A percentile compares a stretch with the other conserved stretches of the same genome.
Conservation (phyloP, 2,329 filamentous ascomycete genomes). For the Fusarium sp. region DNA sequence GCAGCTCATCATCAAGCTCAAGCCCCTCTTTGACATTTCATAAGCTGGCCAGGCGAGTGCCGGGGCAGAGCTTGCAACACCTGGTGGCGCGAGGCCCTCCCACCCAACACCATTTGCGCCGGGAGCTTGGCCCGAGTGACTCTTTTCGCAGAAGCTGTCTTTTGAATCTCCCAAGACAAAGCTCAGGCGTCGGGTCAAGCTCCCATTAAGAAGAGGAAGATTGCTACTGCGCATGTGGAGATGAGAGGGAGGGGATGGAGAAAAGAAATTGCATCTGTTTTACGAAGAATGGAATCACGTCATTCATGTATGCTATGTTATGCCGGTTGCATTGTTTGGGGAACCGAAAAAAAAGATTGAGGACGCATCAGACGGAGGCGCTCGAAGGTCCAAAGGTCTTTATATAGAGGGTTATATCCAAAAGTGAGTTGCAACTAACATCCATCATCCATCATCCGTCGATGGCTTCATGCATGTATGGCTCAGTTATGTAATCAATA, state of each 20-base stretch:
- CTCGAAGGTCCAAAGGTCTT: constrained; percentile 3
- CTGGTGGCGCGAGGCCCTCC: background rate
- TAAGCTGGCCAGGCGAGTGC: constrained; percentile 54
- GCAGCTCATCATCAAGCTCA: constrained; percentile 93
- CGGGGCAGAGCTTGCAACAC: background rate
- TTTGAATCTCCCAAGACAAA: background rate
- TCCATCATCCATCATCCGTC: background rate
- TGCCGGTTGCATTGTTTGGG: constrained; percentile 23
- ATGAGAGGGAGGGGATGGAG: background rate
- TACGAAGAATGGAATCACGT: background rate
- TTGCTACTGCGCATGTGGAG: constrained; percentile 4
- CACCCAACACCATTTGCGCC: constrained; percentile 2
- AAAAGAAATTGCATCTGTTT: constrained; percentile 21
- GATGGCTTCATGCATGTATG: background rate
- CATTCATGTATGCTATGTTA: constrained; percentile 15
- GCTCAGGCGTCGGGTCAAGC: background rate
- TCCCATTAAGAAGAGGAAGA: constrained; percentile 7
- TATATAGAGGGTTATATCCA: constrained; percentile 23
- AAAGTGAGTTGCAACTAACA: constrained; percentile 17
- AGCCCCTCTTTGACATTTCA: constrained; percentile 90
- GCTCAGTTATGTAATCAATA: background rate
- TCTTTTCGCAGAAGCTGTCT: background rate
- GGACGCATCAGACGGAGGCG: constrained; percentile 9
- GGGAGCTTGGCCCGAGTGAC: constrained; percentile 9
- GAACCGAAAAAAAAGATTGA: constrained; percentile 10